Evolutionary conservation across 2,329 filamentous ascomycete species (phyloP), one percentile per base, ranked within the genome.

Genomic region (Cytospora paraplurivora): DNA sequence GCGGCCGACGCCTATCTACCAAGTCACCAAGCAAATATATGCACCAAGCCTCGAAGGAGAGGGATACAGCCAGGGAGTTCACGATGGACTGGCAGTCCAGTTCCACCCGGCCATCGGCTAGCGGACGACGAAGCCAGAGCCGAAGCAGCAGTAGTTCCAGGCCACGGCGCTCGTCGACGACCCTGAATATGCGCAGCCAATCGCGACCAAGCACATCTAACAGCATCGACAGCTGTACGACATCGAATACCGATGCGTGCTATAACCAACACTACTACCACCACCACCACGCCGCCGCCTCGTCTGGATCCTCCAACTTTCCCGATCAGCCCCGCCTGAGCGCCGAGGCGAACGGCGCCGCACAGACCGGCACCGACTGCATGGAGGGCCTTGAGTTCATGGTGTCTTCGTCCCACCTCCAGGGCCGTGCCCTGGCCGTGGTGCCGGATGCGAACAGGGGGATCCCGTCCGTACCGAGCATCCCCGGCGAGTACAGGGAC

Each of bases 371-470:
- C 7, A 38, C 58, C 7, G 57, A 61, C 27, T 35, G 52, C 19
- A 66, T 66, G 64, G 62, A 64, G 15, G 51, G 59, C 66, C 21
- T 62, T 13, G 59, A 61, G 38, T 50, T 55, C 13, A 64, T 54
- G 4, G 63, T 66, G 19, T 68, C 70, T 27, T 72, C 70, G 58
- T 74, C 73, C 67, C 72, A 75, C 66, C 73, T 73, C 53, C 72
- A 71, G 8, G 70, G 70, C 57, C 69, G 71, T 15, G 53, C 68
- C 63, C 71, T 82, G 57, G 74, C 75, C 33, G 75, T 81, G 37
- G 73, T 80, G 37, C 77, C 81, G 7, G 78, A 81, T 67, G 75
- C 71, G 54, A 82, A 83, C 67, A 75, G 77, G 41, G 81, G 80
- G 17, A 79, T 81, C 53, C 79, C 80, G 3, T 73, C 69, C 34